Evolutionary conservation across 495 filamentous ascomycete genomes (phyloP), one percentile per base, ranked within the genome.

Genomic region (Chaetomium fimeti): DNA sequence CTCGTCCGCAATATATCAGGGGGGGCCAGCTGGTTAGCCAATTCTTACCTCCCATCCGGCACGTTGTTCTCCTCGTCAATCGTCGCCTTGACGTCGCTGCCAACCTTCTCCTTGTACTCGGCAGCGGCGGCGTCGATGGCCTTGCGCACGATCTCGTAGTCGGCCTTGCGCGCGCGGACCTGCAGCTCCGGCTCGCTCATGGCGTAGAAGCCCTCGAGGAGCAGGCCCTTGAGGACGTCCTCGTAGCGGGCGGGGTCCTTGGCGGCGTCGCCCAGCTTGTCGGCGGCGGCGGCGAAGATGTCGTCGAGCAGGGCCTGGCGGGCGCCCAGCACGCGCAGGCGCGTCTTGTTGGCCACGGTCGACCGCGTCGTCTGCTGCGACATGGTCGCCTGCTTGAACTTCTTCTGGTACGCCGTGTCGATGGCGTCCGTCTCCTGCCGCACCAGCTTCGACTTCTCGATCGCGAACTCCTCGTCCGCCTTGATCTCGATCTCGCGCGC

Each of bases 391-490:
- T 93, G 88, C 85, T 96, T 99, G 87, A 92, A 92, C 81, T 96
- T 97, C 86, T 97, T 97, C 77, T 91, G 88, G 86, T 97, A 98
- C 61, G 85, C 79, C 56, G 83, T 79, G 82, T 99, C 94, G 84
- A 99, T 98, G 77, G 91, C 78, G 71, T 89, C 83, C 61, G 91
- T 96, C 77, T 98, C 95, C 76, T 93, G 86, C 75, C 90, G 93
- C 65, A 98, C 93, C 45, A 99, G 91, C 83, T 96, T 96, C 57
- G 92, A 92, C 79, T 98, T 98, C 75, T 98, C 95, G 73, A 97
- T 97, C 68, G 90, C 88, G 77, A 97, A 97, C 76, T 99, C 95
- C 76, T 97, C 92, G 79, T 98, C 91, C 77, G 95, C 95, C 79
- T 98, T 98, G 79, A 97, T 86, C 67, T 91, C 83, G 80, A 99